These are phyloP conservation scores for Prototheca stagnorum DNA, from an alignment of 163 green algal genomes.

Conservation along the genomic window DNA sequence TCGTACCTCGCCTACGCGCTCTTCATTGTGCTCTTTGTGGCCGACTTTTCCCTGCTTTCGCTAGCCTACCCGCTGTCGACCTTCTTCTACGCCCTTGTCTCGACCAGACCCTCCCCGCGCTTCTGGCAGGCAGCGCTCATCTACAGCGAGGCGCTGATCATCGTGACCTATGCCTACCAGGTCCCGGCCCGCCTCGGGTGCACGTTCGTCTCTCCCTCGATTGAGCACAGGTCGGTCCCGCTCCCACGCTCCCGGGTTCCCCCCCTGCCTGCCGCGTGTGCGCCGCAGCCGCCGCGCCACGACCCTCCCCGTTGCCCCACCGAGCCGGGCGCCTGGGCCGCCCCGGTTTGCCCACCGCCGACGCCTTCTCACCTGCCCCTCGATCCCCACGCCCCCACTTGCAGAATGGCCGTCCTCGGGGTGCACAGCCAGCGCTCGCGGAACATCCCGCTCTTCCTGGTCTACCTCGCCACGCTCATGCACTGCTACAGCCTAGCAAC, in stretches of 20 bases:
- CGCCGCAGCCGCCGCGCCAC: too few species aligned
- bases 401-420: slow-evolving; percentile 23
- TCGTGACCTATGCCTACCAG: slow-evolving; percentile 27
- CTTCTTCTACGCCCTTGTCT: slow-evolving; percentile 38
- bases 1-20: slow-evolving; percentile 30
- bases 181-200: slow-evolving; percentile 27
- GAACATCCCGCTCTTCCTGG: slow-evolving; percentile 39
- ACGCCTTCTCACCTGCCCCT: neutral
- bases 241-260: neutral
- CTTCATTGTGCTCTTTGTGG: slow-evolving; percentile 32
- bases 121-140: slow-evolving; percentile 49
- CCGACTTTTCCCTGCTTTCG: slow-evolving; percentile 31
- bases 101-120: slow-evolving; percentile 8
- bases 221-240: slow-evolving; percentile 6
- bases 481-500: slow-evolving; percentile 33
- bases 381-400: neutral
- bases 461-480: slow-evolving; percentile 51
- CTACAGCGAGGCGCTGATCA: slow-evolving; percentile 35
- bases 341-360: too few species aligned
- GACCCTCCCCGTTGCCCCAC: too few species aligned
- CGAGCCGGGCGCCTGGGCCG: too few species aligned
- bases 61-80: slow-evolving; percentile 27
- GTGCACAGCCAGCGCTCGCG: slow-evolving; percentile 27
- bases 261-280: too few species aligned
- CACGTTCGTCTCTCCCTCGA: slow-evolving; percentile 7